These are phyloP conservation scores for Zasmidium angulare DNA, from an alignment of 2,329 filamentous ascomycete species.

Conservation along the genomic window DNA sequence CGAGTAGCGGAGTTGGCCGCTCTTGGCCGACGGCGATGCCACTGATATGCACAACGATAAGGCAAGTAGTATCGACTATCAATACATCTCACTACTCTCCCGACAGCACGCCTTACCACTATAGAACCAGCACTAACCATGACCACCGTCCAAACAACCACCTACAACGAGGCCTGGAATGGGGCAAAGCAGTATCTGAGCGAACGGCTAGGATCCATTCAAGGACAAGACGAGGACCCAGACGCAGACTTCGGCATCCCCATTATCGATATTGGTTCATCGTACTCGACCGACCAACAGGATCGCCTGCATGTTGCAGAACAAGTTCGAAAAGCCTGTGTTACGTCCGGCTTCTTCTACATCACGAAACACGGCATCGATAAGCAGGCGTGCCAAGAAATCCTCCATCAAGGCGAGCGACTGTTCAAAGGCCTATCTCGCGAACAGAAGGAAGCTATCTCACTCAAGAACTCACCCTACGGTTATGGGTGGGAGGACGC, in stretches of 20 bases:
- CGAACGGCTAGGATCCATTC: neutral
- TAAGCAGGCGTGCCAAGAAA: neutral
- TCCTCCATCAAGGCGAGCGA: neutral
- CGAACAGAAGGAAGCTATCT: constrained; percentile 5
- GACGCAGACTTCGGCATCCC: constrained; percentile 4
- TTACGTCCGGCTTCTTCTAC: constrained; percentile 19
- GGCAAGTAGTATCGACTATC: neutral
- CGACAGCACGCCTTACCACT: too few species aligned
- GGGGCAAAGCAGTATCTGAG: constrained; percentile 4
- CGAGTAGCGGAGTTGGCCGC: neutral
- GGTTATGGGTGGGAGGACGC: constrained; percentile 41
- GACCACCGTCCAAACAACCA: neutral
- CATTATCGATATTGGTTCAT: constrained; percentile 9
- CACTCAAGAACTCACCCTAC: constrained; percentile 28
- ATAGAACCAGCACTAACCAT: neutral
- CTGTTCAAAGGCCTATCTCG: neutral
- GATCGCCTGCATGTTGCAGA: constrained; percentile 1
- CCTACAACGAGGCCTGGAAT: constrained; percentile 3
- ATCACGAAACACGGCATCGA: constrained; percentile 8
- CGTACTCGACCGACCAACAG: neutral
- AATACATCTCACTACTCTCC: too few species aligned
- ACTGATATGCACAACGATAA: neutral
- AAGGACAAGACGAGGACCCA: neutral
- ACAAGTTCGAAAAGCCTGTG: constrained; percentile 15
- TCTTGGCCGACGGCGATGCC: neutral